Base-by-base conservation (phyloP, 495 filamentous ascomycete genomes). In the Penicillium manginii region DNA sequence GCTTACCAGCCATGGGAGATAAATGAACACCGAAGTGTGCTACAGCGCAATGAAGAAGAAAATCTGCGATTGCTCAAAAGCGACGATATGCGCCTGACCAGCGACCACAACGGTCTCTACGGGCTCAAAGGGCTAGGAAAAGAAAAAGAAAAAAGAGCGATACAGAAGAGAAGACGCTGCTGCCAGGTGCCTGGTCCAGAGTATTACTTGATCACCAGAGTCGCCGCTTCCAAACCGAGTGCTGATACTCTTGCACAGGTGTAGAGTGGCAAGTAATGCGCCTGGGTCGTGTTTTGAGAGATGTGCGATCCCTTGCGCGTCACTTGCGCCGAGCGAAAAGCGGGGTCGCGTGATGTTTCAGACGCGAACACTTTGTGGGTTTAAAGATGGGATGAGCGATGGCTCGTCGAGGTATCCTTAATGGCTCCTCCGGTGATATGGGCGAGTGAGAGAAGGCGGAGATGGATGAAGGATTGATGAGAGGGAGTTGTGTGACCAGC, bases 1-100 rank as follows among this genome's bases (percentile, higher is more conserved):
- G 77, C 76, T 79, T 78, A 81, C 77, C 78, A 62, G 78, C 71
- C 76, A 79, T 81, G 52, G 51, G 62, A 59, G 55, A 60, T 65
- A 51, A 51, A 29, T 52, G 53, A 46, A 52, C 47, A 60, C 52
- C 58, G 57, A 61, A 59, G 64, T 71, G 64, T 70, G 72, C 74
- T 80, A 80, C 77, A 70, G 68, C 66, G 64, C 68, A 61, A 67
- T 62, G 59, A 55, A 66, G 62, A 37, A 64, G 58, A 58, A 64
- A 33, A 33, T 48, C 42, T 53, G 31, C 51, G 55, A 59, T 64
- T 56, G 62, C 48, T 59, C 46, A 52, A 50, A 51, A 58, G 60
- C 48, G 55, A 62, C 51, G 58, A 61, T 60, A 63, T 59, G 57
- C 62, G 56, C 64, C 43, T 51, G 68, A 69, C 70, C 67, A 73